phyloP scores from a whole-genome alignment of 129 eudicot genomes.

The Oenanthe sinensis region DNA sequence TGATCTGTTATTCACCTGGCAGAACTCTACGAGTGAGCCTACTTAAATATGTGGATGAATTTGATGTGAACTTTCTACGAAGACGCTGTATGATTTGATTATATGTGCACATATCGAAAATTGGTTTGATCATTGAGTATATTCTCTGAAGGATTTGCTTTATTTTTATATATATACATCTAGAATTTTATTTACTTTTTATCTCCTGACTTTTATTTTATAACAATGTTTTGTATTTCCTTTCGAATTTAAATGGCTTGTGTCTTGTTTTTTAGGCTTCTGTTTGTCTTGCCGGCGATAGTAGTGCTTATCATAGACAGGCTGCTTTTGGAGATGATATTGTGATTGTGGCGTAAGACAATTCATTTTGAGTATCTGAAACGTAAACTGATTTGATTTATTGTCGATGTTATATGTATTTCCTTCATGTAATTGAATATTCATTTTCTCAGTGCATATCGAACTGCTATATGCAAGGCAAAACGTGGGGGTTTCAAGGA shows the following conservation, averaged over 20 bases:
- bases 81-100: not conserved
- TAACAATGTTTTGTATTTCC: not conserved
- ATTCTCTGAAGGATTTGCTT: not conserved
- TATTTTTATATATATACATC: not conserved
- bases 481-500: slow-evolving; percentile 94
- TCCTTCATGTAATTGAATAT: not conserved
- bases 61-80: not conserved
- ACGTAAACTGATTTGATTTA: not conserved
- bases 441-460: slow-evolving; percentile 52
- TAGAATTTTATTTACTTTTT: not conserved
- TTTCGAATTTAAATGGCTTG: not conserved
- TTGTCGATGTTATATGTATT: not conserved
- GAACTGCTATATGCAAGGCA: slow-evolving; percentile 81
- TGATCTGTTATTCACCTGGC: not conserved
- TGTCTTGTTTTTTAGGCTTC: slow-evolving; percentile 41
- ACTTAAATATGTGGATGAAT: not conserved
- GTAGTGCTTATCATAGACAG: slow-evolving; percentile 44
- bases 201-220: not conserved
- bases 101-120: not conserved
- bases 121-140: not conserved
- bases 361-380: not conserved
- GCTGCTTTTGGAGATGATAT: slow-evolving; percentile 76
- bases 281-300: slow-evolving; percentile 57
- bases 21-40: not conserved
- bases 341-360: slow-evolving; percentile 86